Percentiles rank a stretch among this genome's conserved stretches.
Conservation (phyloP, 2,329 filamentous ascomycete genomes). For the Venturiaceae sp. region DNA sequence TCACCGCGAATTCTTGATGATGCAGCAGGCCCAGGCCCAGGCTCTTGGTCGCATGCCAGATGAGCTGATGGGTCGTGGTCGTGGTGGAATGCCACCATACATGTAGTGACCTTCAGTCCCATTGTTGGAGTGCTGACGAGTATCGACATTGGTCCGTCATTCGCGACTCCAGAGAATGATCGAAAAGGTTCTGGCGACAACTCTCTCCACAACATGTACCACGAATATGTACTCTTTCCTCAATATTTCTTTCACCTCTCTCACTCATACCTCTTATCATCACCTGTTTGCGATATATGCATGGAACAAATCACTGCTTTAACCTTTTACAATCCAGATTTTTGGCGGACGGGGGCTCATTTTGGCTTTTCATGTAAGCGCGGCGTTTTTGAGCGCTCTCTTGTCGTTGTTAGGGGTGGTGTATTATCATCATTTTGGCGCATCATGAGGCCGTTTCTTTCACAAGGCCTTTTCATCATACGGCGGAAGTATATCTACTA, state of each 20-base stretch:
- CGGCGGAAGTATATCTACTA: no score
- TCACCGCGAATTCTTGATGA: slow-evolving; percentile 1
- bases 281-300: neutral
- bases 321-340: no score
- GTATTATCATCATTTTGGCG: slow-evolving; percentile 15
- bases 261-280: neutral
- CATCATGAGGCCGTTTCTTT: no score
- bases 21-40: neutral
- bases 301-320: no score
- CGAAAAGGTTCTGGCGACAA: neutral
- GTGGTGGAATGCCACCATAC: neutral
- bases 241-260: neutral
- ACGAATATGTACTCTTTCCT: no score
- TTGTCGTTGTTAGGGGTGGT: slow-evolving; percentile 1
- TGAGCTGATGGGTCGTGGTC: neutral
- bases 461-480: no score
- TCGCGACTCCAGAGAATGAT: no score
- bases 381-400: neutral
- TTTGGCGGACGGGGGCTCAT: neutral
- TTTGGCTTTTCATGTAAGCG: neutral
- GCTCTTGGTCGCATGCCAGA: neutral
- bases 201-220: no score
- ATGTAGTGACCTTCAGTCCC: neutral
- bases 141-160: neutral
- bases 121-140: neutral